Evolutionary conservation across 495 filamentous ascomycete genomes (phyloP).

Genomic region (Neurospora pannonica): DNA sequence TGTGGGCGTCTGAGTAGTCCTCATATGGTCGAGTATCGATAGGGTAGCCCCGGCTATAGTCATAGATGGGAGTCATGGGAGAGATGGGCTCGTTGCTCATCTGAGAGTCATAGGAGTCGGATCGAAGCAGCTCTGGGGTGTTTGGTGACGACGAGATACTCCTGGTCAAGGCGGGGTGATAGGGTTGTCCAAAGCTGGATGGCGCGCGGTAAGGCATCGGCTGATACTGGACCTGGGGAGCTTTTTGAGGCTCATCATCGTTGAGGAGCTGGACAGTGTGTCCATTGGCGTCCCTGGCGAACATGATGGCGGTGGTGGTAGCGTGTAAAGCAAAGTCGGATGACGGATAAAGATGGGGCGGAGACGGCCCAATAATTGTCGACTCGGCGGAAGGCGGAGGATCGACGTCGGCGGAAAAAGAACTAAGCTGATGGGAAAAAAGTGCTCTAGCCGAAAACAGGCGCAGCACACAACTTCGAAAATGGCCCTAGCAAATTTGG

Average conservation of each 20-base stretch:
- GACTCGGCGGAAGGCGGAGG: neutral
- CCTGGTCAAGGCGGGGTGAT: constrained; percentile 8
- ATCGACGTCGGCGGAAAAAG: neutral
- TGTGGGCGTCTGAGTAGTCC: constrained; percentile 24
- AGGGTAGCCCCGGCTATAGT: constrained; percentile 26
- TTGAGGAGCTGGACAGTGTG: constrained; percentile 45
- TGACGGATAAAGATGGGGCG: neutral
- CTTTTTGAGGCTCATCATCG: constrained; percentile 27
- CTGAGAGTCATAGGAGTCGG: constrained; percentile 47
- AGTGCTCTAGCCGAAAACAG: neutral
- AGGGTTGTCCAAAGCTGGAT: constrained; percentile 1
- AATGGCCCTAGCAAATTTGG: neutral
- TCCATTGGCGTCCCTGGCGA: constrained; percentile 39
- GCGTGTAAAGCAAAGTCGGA: neutral
- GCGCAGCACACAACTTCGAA: neutral
- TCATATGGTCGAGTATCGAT: constrained; percentile 19
- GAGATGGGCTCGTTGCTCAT: constrained; percentile 37
- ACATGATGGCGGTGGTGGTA: constrained; percentile 27
- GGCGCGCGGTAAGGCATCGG: constrained; percentile 1
- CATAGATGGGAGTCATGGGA: constrained; percentile 35
- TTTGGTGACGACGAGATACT: constrained; percentile 29
- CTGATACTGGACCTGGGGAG: constrained; percentile 2
- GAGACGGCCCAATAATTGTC: neutral
- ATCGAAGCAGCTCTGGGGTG: constrained; percentile 41
- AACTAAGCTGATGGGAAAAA: neutral